These are phyloP conservation scores for Turnera subulata DNA, from an alignment of 345 rosid genomes.

Conservation along the genomic window DNA sequence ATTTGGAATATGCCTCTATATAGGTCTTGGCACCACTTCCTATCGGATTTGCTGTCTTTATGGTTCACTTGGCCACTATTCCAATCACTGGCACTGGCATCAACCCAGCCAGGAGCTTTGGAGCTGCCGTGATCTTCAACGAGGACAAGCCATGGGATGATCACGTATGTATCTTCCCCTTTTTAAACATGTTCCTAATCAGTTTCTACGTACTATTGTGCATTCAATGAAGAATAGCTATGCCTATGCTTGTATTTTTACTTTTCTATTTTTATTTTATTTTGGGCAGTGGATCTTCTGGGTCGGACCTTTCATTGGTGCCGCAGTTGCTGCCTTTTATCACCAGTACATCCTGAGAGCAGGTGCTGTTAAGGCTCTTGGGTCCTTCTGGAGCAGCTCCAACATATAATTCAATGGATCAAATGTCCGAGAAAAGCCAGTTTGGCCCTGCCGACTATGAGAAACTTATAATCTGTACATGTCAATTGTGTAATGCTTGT, in stretches of 20 bases:
- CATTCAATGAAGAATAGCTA: too few relatives aligned
- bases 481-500: not conserved
- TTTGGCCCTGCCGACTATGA: not conserved
- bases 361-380: slow-evolving; percentile 33
- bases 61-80: slow-evolving; percentile 46
- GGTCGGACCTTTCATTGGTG: slow-evolving; percentile 48
- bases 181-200: not conserved
- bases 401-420: slow-evolving; percentile 15
- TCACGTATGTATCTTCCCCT: slow-evolving; percentile 20
- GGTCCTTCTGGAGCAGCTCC: slow-evolving; percentile 37
- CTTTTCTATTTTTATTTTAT: not conserved
- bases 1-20: too few relatives aligned
- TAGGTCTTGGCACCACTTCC: slow-evolving; percentile 46
- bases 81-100: slow-evolving; percentile 46
- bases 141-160: slow-evolving; percentile 42
- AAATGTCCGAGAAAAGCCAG: not conserved
- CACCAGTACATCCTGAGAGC: slow-evolving; percentile 38
- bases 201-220: too few relatives aligned
- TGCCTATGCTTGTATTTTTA: not conserved
- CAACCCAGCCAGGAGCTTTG: slow-evolving; percentile 45
- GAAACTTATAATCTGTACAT: not conserved
- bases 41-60: slow-evolving; percentile 45
- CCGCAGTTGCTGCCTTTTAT: slow-evolving; percentile 38
- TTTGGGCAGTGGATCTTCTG: slow-evolving; percentile 47
- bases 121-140: slow-evolving; percentile 38